Evolutionary conservation across 306 rosid species (phyloP), one percentile per base, ranked within the genome.

Genomic region (Bauhinia variegata): DNA sequence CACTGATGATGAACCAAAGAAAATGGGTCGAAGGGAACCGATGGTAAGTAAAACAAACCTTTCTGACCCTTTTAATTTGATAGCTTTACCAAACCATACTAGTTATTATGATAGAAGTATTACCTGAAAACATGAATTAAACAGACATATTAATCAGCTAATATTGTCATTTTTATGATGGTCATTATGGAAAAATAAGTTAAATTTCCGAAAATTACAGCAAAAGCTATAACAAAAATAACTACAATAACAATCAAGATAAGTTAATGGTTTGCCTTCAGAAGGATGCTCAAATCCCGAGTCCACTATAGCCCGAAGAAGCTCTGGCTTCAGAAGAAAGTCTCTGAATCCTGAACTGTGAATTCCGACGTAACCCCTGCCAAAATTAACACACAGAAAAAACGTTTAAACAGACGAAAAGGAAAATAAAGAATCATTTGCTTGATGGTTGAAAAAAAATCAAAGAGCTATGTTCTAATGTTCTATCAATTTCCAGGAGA

Each of bases 261-360:
- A 47, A 32, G 19, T 68, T 4, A 19, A 71, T 32, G 78, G 56
- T 23, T 73, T 79, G 86, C 95, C 95, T 87, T 87, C 95, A 18
- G 95, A 87, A 28, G 95, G 95, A 71, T 87, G 95, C 88, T 87
- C 95, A 82, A 87, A 87, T 52, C 95, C 95, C 0, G 95, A 87
- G 81, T 87, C 93, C 63, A 87, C 93, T 54, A 87, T 87, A 75
- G 93, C 88, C 3, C 93, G 88, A 11, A 87, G 89, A 65, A 87
- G 93, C 75, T 87, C 93, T 68, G 93, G 93, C 89, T 87, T 87
- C 75, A 87, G 74, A 44, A 87, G 95, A 71, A 87, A 87, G 80
- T 87, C 95, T 82, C 95, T 82, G 79, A 87, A 87, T 54, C 95
- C 95, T 42, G 95, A 87, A 70, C 95, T 87, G 77, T 87, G 95